Evolutionary conservation across 2,329 filamentous ascomycete species (phyloP).

Genomic region (Trematosphaeria pertusa): DNA sequence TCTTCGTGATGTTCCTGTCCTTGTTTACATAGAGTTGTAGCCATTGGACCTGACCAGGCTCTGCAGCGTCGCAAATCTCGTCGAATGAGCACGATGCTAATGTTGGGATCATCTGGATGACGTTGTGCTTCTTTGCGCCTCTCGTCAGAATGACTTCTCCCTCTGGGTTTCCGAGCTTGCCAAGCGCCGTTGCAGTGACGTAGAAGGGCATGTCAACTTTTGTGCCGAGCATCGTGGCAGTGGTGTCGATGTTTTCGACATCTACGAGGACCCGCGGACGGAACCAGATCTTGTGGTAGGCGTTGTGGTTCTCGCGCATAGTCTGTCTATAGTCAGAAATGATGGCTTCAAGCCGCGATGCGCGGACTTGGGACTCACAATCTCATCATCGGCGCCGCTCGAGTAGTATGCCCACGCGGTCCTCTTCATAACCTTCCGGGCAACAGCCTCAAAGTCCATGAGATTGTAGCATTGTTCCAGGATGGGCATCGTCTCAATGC

Average conservation of each 20-base stretch:
- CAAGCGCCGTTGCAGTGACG: conserved; percentile 92
- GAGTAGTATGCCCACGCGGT: conserved; percentile 98
- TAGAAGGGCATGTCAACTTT: conserved; percentile 90
- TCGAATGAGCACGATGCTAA: conserved; percentile 97
- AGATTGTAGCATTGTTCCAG: conserved; percentile 56
- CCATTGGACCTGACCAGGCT: conserved; percentile 89
- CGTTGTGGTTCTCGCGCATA: conserved; percentile 91
- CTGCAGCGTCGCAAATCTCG: conserved; percentile 87
- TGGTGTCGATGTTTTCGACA: conserved; percentile 84
- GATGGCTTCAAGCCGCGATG: not conserved
- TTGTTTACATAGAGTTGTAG: conserved; percentile 97
- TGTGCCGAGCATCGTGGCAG: conserved; percentile 91
- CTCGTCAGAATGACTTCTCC: conserved; percentile 91
- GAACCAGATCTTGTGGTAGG: conserved; percentile 98
- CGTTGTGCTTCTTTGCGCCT: conserved; percentile 82
- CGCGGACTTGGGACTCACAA: conserved; percentile 59
- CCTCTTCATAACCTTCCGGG: conserved; percentile 90
- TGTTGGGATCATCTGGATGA: conserved; percentile 98
- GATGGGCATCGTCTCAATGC: conserved; percentile 56
- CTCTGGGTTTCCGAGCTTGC: conserved; percentile 92
- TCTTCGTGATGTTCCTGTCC: conserved; percentile 86
- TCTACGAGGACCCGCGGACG: conserved; percentile 87
- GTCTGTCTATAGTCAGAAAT: conserved; percentile 64
- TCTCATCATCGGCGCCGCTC: conserved; percentile 88
- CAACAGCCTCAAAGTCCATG: conserved; percentile 91